Evolutionary conservation across 768 basidiomycete genomes (phyloP).

Genomic region (Chalciporus chontae): DNA sequence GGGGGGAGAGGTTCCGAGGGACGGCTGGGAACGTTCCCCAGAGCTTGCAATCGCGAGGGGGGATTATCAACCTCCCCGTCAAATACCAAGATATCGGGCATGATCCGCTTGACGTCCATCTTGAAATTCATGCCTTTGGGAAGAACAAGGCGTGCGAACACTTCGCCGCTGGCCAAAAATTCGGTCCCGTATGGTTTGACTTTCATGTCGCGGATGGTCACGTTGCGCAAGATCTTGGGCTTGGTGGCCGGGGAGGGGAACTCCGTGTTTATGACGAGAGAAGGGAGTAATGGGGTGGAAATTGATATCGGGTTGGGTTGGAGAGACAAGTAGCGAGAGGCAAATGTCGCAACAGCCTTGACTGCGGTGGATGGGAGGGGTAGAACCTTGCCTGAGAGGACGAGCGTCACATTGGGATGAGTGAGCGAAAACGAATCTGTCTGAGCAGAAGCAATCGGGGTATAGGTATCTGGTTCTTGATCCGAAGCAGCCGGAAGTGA

Average conservation of each 20-base stretch:
- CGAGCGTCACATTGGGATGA: slow-evolving; percentile 64
- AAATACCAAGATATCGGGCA: slow-evolving; percentile 76
- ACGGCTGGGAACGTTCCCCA: slow-evolving; percentile 39
- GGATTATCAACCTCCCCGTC: slow-evolving; percentile 60
- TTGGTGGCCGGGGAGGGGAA: slow-evolving; percentile 67
- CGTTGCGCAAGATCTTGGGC: slow-evolving; percentile 64
- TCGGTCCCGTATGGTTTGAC: slow-evolving; percentile 45
- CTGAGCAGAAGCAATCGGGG: slow-evolving; percentile 53
- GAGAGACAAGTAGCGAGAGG: slow-evolving; percentile 62
- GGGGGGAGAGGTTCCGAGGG: slow-evolving; percentile 67
- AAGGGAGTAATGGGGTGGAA: slow-evolving; percentile 51
- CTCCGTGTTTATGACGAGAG: slow-evolving; percentile 40
- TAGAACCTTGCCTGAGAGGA: slow-evolving; percentile 53
- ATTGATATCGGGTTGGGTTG: slow-evolving; percentile 55
- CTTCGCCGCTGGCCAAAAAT: slow-evolving; percentile 68
- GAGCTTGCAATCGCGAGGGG: slow-evolving; percentile 1
- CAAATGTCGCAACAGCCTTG: slow-evolving; percentile 51
- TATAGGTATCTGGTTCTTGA: slow-evolving; percentile 14
- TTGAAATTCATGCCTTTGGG: slow-evolving; percentile 65
- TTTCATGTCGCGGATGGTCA: slow-evolving; percentile 75
- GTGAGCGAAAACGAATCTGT: slow-evolving; percentile 58
- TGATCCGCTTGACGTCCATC: slow-evolving; percentile 59
- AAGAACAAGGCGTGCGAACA: slow-evolving; percentile 62
- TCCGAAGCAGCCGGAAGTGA: slow-evolving; percentile 38
- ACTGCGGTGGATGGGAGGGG: slow-evolving; percentile 44